These are phyloP conservation scores for Talaromyces sp. DNA, from an alignment of 2,329 filamentous ascomycete species.

Conservation along the genomic window DNA sequence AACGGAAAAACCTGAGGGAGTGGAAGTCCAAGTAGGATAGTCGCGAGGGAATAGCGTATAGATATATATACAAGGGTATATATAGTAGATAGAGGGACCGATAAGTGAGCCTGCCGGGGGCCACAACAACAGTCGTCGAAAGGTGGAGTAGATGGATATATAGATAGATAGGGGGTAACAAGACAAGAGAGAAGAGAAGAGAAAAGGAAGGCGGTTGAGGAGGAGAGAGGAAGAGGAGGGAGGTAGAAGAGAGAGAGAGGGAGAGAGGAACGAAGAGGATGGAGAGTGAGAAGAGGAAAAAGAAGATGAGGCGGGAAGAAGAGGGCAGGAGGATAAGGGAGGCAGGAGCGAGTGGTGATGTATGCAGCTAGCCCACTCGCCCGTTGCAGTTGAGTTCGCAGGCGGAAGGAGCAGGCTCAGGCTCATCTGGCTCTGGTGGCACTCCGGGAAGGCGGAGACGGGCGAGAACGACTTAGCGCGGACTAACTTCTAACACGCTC, in stretches of 20 bases:
- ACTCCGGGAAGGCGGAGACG: neutral
- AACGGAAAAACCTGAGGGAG: neutral
- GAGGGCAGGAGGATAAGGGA: neutral
- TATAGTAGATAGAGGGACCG: neutral
- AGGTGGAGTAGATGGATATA: too few species aligned
- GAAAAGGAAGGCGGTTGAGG: too few species aligned
- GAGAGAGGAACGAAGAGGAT: neutral
- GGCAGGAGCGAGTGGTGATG: neutral
- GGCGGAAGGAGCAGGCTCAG: neutral
- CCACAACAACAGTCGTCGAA: neutral
- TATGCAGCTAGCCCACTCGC: neutral
- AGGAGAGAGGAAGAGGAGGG: neutral
- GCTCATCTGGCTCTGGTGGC: neutral
- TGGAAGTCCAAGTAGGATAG: neutral
- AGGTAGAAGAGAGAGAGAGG: neutral
- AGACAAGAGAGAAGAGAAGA: neutral
- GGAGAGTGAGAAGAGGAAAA: neutral
- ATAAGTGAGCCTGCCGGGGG: neutral
- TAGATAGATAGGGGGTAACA: neutral
- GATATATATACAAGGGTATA: slow-evolving; percentile 1
- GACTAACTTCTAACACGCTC: too few species aligned
- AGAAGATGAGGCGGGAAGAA: neutral
- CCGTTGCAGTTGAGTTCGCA: neutral
- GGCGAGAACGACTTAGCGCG: neutral
- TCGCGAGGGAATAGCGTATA: neutral